Evolutionary conservation across 2,329 filamentous ascomycete species (phyloP), one percentile per base, ranked within the genome.

Genomic region (Chaetoscypha palmicola): DNA sequence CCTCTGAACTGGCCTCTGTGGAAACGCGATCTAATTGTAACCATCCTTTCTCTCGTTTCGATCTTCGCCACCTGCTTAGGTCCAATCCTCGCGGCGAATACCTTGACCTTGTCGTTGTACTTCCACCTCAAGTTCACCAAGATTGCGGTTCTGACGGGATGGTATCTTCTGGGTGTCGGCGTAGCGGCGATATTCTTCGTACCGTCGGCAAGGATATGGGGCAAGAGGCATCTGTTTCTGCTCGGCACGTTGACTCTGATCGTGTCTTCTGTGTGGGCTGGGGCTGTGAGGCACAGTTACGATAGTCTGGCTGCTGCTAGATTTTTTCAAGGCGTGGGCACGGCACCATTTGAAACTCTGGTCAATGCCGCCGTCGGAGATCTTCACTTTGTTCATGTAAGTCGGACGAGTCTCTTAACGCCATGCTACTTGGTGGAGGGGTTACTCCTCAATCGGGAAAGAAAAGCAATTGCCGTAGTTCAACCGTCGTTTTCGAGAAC

Each of bases 321-420:
- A 10, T 76, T 94, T 40, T 77, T 94, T 45, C 91, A 96, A 64
- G 91, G 91, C 16, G 74, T 96, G 33, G 89, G 84, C 0, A 73
- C 89, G 14, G 89, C 89, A 7, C 90, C 91, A 0, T 96, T 92
- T 53, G 91, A 97, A 66, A 86, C 86, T 1, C 69, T 96, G 19
- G 83, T 96, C 46, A 95, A 94, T 64, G 87, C 87, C 1, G 83
- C 80, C 38, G 86, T 96, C 5, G 91, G 89, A 31, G 91, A 97
- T 63, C 62, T 97, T 40, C 96, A 91, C 65, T 92, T 82, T 63
- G 88, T 96, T 20, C 91, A 91, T 67, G 79, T 86, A 64, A 64
- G 76, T 63, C n/a, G 11, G 28, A n/a, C n/a, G n/a, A n/a, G n/a
- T n/a, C n/a, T n/a, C n/a, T n/a, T n/a, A n/a, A n/a, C n/a, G n/a